These are phyloP conservation scores for Talaromyces sp. DNA, from an alignment of 2,329 filamentous ascomycete species.

Conservation along the genomic window DNA sequence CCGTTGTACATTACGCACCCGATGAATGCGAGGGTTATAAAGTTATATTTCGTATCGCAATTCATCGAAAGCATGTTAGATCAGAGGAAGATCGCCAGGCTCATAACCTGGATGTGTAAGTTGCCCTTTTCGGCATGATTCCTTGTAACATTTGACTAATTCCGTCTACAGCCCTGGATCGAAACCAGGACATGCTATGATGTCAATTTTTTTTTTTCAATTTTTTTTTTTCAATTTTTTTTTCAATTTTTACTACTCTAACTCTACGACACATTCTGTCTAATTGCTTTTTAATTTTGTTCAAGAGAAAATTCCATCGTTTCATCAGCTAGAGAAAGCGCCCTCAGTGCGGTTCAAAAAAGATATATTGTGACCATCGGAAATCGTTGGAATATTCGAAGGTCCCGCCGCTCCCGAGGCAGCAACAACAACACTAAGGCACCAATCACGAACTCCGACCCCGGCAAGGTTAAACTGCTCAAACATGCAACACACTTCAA, in stretches of 20 bases:
- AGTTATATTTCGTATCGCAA: no score
- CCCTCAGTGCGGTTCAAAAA: no score
- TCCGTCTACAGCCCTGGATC: not conserved
- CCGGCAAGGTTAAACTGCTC: not conserved
- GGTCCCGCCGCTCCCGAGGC: not conserved
- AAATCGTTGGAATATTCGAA: not conserved
- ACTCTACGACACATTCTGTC: not conserved
- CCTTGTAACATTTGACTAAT: not conserved
- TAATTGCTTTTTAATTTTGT: not conserved
- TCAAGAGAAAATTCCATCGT: not conserved
- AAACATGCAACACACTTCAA: not conserved
- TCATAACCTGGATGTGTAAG: slow-evolving; percentile 3
- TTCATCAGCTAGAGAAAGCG: no score
- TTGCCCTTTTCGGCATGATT: not conserved
- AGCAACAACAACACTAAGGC: not conserved
- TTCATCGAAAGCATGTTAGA: slow-evolving; percentile 6
- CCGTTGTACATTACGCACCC: not conserved
- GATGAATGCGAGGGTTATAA: not conserved
- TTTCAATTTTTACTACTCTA: no score
- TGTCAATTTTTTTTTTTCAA: not conserved
- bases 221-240: not conserved
- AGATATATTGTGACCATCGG: not conserved
- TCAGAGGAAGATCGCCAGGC: slow-evolving; percentile 5
- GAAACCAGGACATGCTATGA: slow-evolving; percentile 6
- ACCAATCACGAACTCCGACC: not conserved